These are phyloP conservation scores for Tuber brumale DNA, from an alignment of 495 filamentous ascomycete species.

Conservation along the genomic window DNA sequence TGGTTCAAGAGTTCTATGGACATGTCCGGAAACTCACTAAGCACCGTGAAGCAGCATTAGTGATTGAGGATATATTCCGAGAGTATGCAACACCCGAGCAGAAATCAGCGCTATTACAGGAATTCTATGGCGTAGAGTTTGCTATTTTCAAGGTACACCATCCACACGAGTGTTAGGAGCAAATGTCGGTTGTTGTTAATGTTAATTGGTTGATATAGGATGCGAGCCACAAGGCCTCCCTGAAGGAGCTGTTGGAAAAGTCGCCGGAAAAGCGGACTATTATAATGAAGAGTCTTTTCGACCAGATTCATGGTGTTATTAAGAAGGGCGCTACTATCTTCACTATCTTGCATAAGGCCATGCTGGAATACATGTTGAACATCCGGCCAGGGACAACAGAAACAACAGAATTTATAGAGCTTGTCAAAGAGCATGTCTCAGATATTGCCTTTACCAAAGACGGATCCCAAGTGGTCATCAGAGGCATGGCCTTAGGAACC, in stretches of 20 bases:
- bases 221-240: constrained; percentile 45
- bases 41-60: constrained; percentile 93
- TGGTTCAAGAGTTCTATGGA: constrained; percentile 91
- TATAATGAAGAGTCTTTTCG: constrained; percentile 74
- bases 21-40: constrained; percentile 85
- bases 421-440: constrained; percentile 86
- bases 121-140: constrained; percentile 97
- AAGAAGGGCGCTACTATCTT: constrained; percentile 95
- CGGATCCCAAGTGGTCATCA: constrained; percentile 71
- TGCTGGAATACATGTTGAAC: constrained; percentile 91
- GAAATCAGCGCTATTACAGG: constrained; percentile 72
- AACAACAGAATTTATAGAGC: constrained; percentile 76
- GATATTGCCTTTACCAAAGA: constrained; percentile 93
- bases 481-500: constrained; percentile 70
- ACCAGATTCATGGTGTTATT: constrained; percentile 79
- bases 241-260: constrained; percentile 64
- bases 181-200: neutral
- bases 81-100: constrained; percentile 75
- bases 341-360: constrained; percentile 92
- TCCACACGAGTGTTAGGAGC: neutral
- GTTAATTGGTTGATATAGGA: constrained; percentile 27
- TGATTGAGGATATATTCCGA: constrained; percentile 92
- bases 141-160: constrained; percentile 57
- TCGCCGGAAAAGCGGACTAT: constrained; percentile 76
- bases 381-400: constrained; percentile 68